Evolutionary conservation across 2,329 filamentous ascomycete genomes (phyloP), one percentile per base, ranked within the genome.

Genomic region (Penicillium sp.): DNA sequence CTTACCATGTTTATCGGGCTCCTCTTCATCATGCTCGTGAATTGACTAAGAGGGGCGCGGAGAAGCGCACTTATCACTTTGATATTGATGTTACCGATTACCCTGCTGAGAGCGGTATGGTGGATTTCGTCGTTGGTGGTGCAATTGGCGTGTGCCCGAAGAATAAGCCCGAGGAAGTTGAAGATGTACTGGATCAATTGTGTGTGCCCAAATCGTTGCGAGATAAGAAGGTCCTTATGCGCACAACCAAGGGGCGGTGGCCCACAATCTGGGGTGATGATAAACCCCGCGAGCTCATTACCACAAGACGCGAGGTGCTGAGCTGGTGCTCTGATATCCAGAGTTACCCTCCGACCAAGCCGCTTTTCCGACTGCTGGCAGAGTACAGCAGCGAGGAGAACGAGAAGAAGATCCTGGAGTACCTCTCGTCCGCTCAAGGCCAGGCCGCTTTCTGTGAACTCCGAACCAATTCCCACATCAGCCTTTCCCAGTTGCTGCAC

Each of bases 211-310:
- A 83, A 32, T 88, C 86, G 65, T 78, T 93, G 52, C 86, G 93
- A 27, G 88, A 95, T 72, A 93, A 89, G 76, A 86, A 87, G 12
- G 80, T 95, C 15, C 76, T 87, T 15, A 74, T 97, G 59, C 84
- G 84, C 68, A 97, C 93, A 0, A 82, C 80, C 31, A 81, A 79
- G 53, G 92, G 92, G 29, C 81, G 93, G 43, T 98, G 92, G 92
- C 93, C 93, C 3, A 98, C 93, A 0, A 95, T 98, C 43, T 98
- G 93, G 93, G 93, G 92, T 37, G 89, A 95, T 2, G 92, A 97
- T 18, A 74, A 88, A 69, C 73, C 91, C 6, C 83, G 93, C 49
- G 86, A 93, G 66, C 77, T 98, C n/a, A 77, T 91, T 48, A 95
- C 92, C 3, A 97, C 91, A 0, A 84, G 92, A 42, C 81, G 92